Evolutionary conservation across 305 asterid genomes (phyloP), one percentile per base, ranked within the genome.

Genomic region (Solanum hybrid): DNA sequence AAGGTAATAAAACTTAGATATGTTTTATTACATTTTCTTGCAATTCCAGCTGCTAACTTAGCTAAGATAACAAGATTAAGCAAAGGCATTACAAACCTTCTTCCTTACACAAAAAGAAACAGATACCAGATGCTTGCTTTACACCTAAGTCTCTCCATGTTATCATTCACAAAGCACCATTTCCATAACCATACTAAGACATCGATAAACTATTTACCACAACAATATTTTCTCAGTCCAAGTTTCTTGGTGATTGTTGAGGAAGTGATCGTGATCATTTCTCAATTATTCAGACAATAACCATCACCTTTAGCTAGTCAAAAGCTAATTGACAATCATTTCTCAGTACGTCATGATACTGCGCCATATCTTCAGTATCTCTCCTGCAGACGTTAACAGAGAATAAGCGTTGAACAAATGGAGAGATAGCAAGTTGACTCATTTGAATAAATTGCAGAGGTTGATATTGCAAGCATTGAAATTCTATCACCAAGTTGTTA

Each of bases 81-180:
- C 9, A 36, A 78, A 78, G 51, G 86, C 86, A 80, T 36, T 39
- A 80, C 2, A 79, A 80, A 24, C 31, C 67, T 22, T 80, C 86
- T 37, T 20, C 24, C 64, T 80, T 36, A 13, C 86, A 80, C 86
- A 37, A 24, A 37, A 80, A 39, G 86, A 39, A n/a, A 81, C 67
- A 39, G 8, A 81, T 81, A 81, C 20, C 0, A 1, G 29, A 80
- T 12, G 34, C 86, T 81, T 39, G 35, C 16, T 81, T 75, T 24
- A 36, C 64, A 37, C n/a, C n/a, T 0, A 80, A 78, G 84, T 22
- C 64, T 36, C 64, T n/a, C 67, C 67, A 81, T 24, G 36, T 26
- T 13, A 81, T 81, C 34, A 92, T 84, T 64, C 82, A 88, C 90
- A 87, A 82, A 46, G 34, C 89, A 67, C 88, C 91, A 89, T 80